A percentile compares a stretch with the other conserved stretches of the same genome.
phyloP scores from a whole-genome alignment of 495 filamentous ascomycete genomes.

The Podospora pseudoanserina region DNA sequence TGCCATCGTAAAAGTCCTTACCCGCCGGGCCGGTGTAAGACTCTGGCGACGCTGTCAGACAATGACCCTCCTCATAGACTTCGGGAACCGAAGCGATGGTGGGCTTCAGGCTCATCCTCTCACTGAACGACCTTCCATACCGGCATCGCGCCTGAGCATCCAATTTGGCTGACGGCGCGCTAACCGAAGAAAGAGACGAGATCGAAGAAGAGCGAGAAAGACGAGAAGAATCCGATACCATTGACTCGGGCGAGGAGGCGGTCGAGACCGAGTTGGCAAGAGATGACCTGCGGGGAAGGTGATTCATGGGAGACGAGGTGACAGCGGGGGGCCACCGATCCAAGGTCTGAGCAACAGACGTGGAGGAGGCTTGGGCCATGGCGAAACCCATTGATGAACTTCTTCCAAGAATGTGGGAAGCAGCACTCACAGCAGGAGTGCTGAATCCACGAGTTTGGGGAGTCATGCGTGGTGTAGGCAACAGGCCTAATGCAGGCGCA shows the following conservation, averaged over 20 bases:
- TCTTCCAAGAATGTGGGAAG: slow-evolving; percentile 49
- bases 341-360: slow-evolving; percentile 52
- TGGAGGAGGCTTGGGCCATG: slow-evolving; percentile 70
- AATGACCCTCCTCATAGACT: slow-evolving; percentile 48
- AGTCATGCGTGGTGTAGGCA: slow-evolving; percentile 77
- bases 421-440: slow-evolving; percentile 90
- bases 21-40: slow-evolving; percentile 52
- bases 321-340: slow-evolving; percentile 59
- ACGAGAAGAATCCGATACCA: slow-evolving; percentile 79
- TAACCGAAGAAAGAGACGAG: slow-evolving; percentile 65
- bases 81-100: slow-evolving; percentile 52
- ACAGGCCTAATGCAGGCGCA: slow-evolving; percentile 55
- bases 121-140: slow-evolving; percentile 60
- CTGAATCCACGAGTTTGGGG: slow-evolving; percentile 68
- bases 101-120: slow-evolving; percentile 47
- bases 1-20: slow-evolving; percentile 52
- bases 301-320: slow-evolving; percentile 51
- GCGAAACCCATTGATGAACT: slow-evolving; percentile 69
- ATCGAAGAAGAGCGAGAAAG: slow-evolving; percentile 72
- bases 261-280: slow-evolving; percentile 72
- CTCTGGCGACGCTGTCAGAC: slow-evolving; percentile 59
- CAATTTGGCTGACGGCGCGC: slow-evolving; percentile 65
- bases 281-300: slow-evolving; percentile 68
- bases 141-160: slow-evolving; percentile 82
- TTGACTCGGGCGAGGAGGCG: slow-evolving; percentile 82